Percentiles rank a stretch among this genome's conserved stretches.
Conservation (phyloP, 2,329 filamentous ascomycete species). For the Alternaria viburni region DNA sequence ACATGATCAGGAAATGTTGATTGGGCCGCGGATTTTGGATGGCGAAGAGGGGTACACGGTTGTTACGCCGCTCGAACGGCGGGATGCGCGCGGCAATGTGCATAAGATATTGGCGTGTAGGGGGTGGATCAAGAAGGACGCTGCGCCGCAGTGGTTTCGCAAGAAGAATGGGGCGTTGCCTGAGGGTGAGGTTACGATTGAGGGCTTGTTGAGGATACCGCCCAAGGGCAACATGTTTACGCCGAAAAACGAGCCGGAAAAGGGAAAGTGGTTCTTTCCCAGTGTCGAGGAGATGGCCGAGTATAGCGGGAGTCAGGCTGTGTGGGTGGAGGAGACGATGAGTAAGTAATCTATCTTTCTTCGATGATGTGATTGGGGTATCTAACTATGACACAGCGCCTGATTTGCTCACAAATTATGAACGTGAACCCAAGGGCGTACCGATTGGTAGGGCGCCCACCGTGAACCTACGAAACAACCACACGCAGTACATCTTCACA, state of each 20-base stretch:
- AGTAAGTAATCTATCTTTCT: slow-evolving; percentile 58
- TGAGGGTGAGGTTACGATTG: slow-evolving; percentile 73
- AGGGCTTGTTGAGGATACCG: slow-evolving; percentile 84
- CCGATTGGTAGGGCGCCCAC: slow-evolving; percentile 88
- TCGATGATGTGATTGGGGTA: slow-evolving; percentile 23
- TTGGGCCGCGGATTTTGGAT: slow-evolving; percentile 87
- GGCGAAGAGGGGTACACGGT: slow-evolving; percentile 91
- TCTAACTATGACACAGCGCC: slow-evolving; percentile 64
- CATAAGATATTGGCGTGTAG: slow-evolving; percentile 82
- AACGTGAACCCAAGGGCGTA: slow-evolving; percentile 79
- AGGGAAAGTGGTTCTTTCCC: slow-evolving; percentile 91
- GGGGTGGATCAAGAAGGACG: slow-evolving; percentile 87
- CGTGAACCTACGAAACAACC: slow-evolving; percentile 94
- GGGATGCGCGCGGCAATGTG: slow-evolving; percentile 53
- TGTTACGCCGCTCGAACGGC: slow-evolving; percentile 84
- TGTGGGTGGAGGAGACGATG: slow-evolving; percentile 97
- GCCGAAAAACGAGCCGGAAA: slow-evolving; percentile 83
- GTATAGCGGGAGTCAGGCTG: slow-evolving; percentile 79
- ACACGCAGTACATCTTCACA: slow-evolving; percentile 98
- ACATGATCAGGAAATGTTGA: slow-evolving; percentile 95
- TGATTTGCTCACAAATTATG: slow-evolving; percentile 76
- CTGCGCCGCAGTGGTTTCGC: slow-evolving; percentile 68
- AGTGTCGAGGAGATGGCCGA: slow-evolving; percentile 91
- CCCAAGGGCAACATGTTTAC: slow-evolving; percentile 99
- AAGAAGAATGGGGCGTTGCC: slow-evolving; percentile 66